phyloP scores from a whole-genome alignment of 2,329 filamentous ascomycete species.

The Fusarium penzigii region DNA sequence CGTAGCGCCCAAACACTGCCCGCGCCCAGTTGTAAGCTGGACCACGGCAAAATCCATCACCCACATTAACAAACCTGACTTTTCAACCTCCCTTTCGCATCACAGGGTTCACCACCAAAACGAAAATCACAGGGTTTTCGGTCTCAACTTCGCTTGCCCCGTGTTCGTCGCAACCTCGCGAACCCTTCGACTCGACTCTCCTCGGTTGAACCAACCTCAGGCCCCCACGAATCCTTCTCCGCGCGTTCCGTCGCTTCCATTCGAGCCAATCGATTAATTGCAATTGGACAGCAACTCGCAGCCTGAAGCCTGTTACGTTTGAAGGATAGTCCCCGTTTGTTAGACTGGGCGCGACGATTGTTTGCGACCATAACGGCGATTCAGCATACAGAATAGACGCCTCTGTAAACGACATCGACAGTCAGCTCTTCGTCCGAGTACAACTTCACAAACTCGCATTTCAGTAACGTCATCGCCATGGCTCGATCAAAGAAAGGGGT shows the following conservation, averaged over 20 bases:
- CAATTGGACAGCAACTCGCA: too few species aligned
- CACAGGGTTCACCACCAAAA: background rate
- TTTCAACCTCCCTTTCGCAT: background rate
- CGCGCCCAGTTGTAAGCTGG: background rate
- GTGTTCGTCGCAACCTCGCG: background rate
- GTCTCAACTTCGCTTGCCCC: background rate
- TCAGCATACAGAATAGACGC: too few species aligned
- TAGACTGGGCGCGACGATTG: too few species aligned
- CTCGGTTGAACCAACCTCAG: background rate
- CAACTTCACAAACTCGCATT: background rate
- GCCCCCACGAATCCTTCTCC: background rate
- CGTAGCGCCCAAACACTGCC: background rate
- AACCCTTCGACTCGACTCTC: background rate
- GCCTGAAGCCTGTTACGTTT: too few species aligned
- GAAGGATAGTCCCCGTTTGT: too few species aligned
- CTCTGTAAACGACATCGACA: too few species aligned
- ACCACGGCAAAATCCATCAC: background rate
- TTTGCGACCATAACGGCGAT: too few species aligned
- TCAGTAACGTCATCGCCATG: constrained; percentile 29
- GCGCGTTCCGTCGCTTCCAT: background rate
- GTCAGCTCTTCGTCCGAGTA: too few species aligned
- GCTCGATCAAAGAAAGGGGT: constrained; percentile 51
- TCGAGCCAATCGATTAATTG: too few species aligned
- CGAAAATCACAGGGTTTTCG: background rate
- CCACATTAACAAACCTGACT: background rate